Conservation (phyloP, 106 monocot genomes). For the Phalaenopsis aphrodite region DNA sequence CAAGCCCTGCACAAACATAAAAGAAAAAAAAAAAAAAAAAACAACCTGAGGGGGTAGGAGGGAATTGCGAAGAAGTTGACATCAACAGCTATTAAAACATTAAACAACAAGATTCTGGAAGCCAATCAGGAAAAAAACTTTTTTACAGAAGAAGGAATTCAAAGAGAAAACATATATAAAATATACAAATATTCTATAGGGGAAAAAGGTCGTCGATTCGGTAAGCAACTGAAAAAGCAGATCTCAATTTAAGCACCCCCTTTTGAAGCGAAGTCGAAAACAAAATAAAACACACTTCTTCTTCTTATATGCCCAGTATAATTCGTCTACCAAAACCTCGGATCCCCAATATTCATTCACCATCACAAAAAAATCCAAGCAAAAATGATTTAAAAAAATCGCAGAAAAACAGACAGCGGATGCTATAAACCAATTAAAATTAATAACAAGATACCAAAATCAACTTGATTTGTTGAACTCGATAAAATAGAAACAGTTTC, state of each 20-base stretch:
- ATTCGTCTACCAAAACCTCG: not conserved
- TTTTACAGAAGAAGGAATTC: not conserved
- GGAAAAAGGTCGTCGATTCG: not conserved
- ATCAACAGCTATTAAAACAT: not conserved
- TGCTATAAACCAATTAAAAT: not conserved
- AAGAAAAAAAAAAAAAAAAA: not conserved
- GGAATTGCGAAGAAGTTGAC: not conserved
- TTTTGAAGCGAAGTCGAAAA: not conserved
- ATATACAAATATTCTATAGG: not conserved
- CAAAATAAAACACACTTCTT: not conserved
- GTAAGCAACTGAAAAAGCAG: not conserved
- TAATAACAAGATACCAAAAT: not conserved
- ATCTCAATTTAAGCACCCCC: not conserved
- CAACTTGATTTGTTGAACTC: not conserved
- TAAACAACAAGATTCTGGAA: not conserved
- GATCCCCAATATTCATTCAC: not conserved
- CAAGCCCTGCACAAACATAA: not conserved
- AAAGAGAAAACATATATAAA: not conserved
- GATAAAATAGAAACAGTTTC: not conserved
- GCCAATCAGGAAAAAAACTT: not conserved
- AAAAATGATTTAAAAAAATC: not conserved
- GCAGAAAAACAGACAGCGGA: not conserved
- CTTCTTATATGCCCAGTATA: not conserved
- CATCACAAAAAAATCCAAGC: not conserved
- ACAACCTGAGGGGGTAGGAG: not conserved